Base-by-base conservation (phyloP, 306 rosid species). In the Leucaena leucocephala region DNA sequence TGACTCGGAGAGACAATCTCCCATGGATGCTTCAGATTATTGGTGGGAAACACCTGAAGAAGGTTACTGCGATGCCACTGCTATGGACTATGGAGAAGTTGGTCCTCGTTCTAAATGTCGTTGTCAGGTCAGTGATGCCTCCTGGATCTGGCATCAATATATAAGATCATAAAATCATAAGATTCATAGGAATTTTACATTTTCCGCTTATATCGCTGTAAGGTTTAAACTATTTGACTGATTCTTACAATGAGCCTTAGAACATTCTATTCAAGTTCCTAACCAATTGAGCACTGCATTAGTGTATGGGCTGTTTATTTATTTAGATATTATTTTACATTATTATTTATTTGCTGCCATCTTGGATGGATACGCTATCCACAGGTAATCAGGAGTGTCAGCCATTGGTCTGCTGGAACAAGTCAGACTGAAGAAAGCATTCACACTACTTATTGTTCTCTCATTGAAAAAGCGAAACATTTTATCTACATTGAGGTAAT, bases 331-430 rank as follows among this genome's bases (percentile, higher is more conserved):
- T 39, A 75, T 10, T 68, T 76, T 65, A 55, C 74, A 34, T 58
- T 36, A 44, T 59, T 74, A 17, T 61, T 75, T 62, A 71, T 78
- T 49, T 48, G 45, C 27, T 46, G n/a, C 34, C 49, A 72, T 71
- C 74, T 42, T 85, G 82, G 80, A 54, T 80, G 82, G 61, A 76
- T 76, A 67, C 69, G 48, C 76, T 72, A 68, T 61, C 79, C 54
- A 74, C 87, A 96, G 99, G 84, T 96, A 36, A 91, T 96, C 81
- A 89, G 99, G 91, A 93, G 99, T 77, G 99, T 96, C 77, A 90
- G 97, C 77, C 98, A 93, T 80, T 93, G 99, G 98, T 96, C 99
- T 73, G 94, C 94, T 76, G 99, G 99, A 79, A 93, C 97, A 82
- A 88, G 96, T 82, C 98, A 83, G 87, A 80, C 82, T 72, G 99